These are phyloP conservation scores for Lolium perenne DNA, from an alignment of 176 grass and related monocot species.

Conservation along the genomic window DNA sequence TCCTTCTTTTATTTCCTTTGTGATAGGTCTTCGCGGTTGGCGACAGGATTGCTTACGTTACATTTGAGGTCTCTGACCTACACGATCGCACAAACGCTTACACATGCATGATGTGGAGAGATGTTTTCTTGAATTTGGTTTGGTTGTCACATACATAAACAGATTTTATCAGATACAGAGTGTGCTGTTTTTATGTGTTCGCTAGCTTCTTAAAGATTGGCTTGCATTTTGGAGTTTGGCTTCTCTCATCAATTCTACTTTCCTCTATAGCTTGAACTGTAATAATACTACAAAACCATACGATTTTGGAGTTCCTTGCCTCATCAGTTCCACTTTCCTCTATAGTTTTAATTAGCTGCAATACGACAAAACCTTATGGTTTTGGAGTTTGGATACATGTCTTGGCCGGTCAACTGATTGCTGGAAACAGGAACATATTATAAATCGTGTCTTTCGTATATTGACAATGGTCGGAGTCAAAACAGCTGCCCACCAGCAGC, in stretches of 20 bases:
- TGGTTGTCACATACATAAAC: background rate
- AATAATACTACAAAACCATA: no score
- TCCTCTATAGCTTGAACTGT: no score
- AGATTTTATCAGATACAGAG: constrained; percentile 7
- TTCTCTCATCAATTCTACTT: no score
- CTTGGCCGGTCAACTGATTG: background rate
- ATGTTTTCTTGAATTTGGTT: constrained; percentile 6
- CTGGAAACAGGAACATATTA: background rate
- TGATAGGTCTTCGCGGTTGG: background rate
- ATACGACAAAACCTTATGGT: background rate
- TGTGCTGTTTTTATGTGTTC: background rate
- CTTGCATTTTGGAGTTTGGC: background rate
- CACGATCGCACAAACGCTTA: background rate
- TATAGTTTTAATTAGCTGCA: background rate
- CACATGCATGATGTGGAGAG: background rate
- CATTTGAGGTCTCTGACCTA: constrained; percentile 5
- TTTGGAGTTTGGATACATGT: background rate
- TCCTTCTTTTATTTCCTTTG: background rate
- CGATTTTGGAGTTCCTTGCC: no score
- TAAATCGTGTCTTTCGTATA: background rate
- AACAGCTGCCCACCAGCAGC: background rate
- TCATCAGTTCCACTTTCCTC: background rate
- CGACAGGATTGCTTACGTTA: background rate
- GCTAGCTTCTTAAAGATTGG: background rate
- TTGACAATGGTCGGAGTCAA: background rate